phyloP scores from a whole-genome alignment of 1,284 basidiomycete genomes.

The Trichosporon ovoides region DNA sequence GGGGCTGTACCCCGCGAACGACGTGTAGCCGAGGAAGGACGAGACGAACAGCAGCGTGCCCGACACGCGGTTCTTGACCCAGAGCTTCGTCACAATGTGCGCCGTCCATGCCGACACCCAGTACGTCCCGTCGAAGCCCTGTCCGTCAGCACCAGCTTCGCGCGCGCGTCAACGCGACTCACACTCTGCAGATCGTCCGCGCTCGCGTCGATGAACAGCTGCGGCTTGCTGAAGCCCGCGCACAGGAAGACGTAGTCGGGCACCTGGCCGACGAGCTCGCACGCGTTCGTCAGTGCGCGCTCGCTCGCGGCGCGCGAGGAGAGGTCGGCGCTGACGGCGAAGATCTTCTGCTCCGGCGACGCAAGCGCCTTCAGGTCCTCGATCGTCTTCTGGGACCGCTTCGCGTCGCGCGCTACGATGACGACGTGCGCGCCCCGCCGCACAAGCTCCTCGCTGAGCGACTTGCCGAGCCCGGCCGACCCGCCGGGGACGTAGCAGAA shows the following conservation, averaged over 20 bases:
- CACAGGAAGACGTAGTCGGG: conserved; percentile 75
- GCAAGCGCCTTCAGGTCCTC: conserved; percentile 56
- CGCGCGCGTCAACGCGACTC: conserved; percentile 26
- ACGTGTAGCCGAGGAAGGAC: conserved; percentile 74
- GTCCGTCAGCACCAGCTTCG: conserved; percentile 6
- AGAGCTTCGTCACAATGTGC: conserved; percentile 64
- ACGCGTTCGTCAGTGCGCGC: conserved; percentile 61
- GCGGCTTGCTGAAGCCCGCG: conserved; percentile 65
- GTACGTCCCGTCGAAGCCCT: conserved; percentile 52
- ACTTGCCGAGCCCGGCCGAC: conserved; percentile 69
- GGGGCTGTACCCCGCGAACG: conserved; percentile 73
- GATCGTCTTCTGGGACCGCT: conserved; percentile 59
- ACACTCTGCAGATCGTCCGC: conserved; percentile 59
- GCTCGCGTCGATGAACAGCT: conserved; percentile 66
- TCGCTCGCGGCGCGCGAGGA: conserved; percentile 53
- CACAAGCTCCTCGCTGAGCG: conserved; percentile 65
- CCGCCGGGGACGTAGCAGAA: conserved; percentile 76
- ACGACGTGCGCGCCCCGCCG: conserved; percentile 70
- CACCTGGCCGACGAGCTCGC: conserved; percentile 54
- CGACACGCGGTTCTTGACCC: conserved; percentile 59
- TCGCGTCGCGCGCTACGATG: conserved; percentile 66
- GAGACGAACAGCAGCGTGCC: conserved; percentile 74
- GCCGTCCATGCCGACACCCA: conserved; percentile 65
- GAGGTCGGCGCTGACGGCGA: conserved; percentile 61
- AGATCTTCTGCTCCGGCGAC: conserved; percentile 57